These are phyloP conservation scores for Pseudogymnoascus sp. DNA, from an alignment of 2,329 filamentous ascomycete species.

Conservation along the genomic window DNA sequence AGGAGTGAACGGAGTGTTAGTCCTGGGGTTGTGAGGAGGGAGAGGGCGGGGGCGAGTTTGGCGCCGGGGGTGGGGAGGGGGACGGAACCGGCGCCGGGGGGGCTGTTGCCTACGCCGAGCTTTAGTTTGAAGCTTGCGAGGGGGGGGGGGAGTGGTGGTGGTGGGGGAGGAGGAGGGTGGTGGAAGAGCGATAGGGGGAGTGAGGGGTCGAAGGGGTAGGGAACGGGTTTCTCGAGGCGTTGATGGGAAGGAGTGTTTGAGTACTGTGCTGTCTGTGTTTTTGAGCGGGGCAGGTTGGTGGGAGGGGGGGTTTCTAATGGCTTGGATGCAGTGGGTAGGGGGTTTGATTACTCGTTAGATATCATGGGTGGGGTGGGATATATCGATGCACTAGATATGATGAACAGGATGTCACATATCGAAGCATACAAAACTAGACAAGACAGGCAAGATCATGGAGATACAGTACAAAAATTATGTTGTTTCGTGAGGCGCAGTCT, in stretches of 20 bases:
- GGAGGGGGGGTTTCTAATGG: not conserved
- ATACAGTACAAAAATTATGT: not conserved
- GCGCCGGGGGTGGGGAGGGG: not conserved
- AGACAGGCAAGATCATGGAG: not conserved
- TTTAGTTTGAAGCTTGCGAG: not conserved
- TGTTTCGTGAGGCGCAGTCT: not conserved
- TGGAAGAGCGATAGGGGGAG: not conserved
- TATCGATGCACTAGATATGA: not conserved
- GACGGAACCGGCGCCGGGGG: not conserved
- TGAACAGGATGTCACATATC: constrained; percentile 3
- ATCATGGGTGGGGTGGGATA: not conserved
- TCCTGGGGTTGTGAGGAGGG: not conserved
- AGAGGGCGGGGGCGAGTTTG: not conserved
- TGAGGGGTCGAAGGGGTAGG: not conserved
- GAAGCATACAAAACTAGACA: not conserved
- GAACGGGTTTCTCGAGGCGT: not conserved
- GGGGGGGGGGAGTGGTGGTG: not conserved
- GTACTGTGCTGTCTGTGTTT: not conserved
- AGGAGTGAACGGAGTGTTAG: not conserved
- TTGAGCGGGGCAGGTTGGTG: not conserved
- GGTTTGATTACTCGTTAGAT: constrained; percentile 1
- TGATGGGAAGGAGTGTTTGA: not conserved
- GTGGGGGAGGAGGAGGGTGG: not conserved
- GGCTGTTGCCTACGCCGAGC: not conserved
- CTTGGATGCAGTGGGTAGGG: not conserved